These are phyloP conservation scores for Macrophomina tecta DNA, from an alignment of 2,329 filamentous ascomycete genomes.

Conservation along the genomic window DNA sequence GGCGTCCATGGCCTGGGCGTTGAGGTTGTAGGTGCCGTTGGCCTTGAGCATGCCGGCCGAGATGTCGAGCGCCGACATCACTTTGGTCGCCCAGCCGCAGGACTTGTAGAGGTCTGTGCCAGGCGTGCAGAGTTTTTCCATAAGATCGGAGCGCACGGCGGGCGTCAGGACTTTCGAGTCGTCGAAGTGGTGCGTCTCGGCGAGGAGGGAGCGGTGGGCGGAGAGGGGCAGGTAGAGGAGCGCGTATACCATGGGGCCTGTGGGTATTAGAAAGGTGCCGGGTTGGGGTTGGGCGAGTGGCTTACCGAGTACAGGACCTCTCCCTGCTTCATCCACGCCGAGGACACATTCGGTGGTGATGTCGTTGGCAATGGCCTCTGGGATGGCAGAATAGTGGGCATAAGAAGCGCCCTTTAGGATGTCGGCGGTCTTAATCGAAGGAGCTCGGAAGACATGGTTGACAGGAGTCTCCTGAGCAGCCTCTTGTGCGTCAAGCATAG, in stretches of 20 bases:
- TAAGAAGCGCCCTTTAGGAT: constrained; percentile 54
- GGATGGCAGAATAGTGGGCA: constrained; percentile 55
- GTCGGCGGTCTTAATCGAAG: constrained; percentile 49
- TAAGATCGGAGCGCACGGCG: constrained; percentile 74
- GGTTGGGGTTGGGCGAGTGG: background rate
- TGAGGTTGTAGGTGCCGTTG: constrained; percentile 77
- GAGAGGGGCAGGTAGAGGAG: constrained; percentile 74
- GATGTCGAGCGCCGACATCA: constrained; percentile 85
- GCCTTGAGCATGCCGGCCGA: constrained; percentile 76
- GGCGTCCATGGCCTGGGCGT: constrained; percentile 93
- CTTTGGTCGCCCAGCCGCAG: constrained; percentile 84
- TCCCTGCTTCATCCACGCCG: constrained; percentile 91
- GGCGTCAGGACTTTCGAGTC: constrained; percentile 93
- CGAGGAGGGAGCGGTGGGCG: constrained; percentile 73
- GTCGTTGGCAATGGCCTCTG: constrained; percentile 47
- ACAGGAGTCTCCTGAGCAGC: constrained; percentile 44
- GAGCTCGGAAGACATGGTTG: constrained; percentile 53
- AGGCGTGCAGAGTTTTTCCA: constrained; percentile 72
- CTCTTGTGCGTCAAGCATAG: constrained; percentile 35
- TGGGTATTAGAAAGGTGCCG: background rate
- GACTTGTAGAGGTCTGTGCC: constrained; percentile 62
- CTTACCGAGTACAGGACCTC: constrained; percentile 87
- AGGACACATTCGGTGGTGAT: constrained; percentile 71
- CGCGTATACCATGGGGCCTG: constrained; percentile 70
- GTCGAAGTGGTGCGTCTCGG: constrained; percentile 83